Base-by-base conservation (phyloP, 2,329 filamentous ascomycete genomes). In the Fusarium illudens region DNA sequence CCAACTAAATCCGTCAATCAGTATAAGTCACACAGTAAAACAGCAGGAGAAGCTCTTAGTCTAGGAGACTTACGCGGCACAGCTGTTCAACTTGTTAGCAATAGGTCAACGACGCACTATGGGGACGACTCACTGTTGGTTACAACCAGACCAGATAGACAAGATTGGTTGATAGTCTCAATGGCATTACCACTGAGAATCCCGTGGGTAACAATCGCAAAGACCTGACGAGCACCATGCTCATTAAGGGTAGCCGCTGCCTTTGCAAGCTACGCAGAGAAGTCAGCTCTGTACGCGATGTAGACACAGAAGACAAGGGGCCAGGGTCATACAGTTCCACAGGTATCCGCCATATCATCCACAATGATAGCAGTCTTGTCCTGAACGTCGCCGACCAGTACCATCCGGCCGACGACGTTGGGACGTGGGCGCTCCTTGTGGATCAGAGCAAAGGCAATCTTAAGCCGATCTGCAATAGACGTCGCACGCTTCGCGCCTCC, bases 261-360 rank as follows among this genome's bases (percentile, higher is more conserved):
- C 48, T 50, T 50, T 50, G 48, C 48, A 7, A 50, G 48, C 48
- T 50, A 8, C 5, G 25, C 10, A 20, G 19, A 17, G 12, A 50
- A n/a, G 29, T 50, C 15, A 50, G 48, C 19, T 25, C 1, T 8
- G 2, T 22, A n/a, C 4, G 6, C 48, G 13, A 32, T 13, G 32
- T 13, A 30, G n/a, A 50, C 11, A 12, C 29, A 82, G 97, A 97
- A 77, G 81, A 81, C 19, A 85, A 82, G 71, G 92, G 6, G 8
- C 19, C 27, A 20, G 17, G 15, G 13, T 17, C 48, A 3, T 50
- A 50, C 48, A 32, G 48, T 96, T 68, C 93, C 93, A 78, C 94
- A 97, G 4, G 94, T 97, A 77, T 97, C 94, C 27, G 94, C 94
- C 92, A 97, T 97, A 78, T 97, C 94, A 78, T 97, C 94, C 58